Evolutionary conservation across 129 eudicot genomes (phyloP), one percentile per base, ranked within the genome.

Genomic region (Saussurea involucrata): DNA sequence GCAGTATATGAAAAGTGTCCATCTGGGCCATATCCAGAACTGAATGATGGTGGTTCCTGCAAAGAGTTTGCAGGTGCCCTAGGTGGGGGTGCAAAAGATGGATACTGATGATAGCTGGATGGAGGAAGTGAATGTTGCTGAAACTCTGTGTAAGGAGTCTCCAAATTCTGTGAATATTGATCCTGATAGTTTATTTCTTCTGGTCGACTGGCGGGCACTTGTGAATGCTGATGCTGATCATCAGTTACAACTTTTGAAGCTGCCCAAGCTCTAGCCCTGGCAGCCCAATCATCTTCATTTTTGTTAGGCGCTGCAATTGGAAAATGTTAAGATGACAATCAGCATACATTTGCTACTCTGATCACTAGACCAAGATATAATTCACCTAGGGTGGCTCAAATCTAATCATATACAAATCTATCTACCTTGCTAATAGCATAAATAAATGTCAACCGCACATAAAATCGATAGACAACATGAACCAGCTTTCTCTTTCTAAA

Each of bases 211-310:
- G 68, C 84, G 32, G 91, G 77, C 18, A 77, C 61, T 63, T 86
- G 92, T 32, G 88, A 55, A 33, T 84, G 90, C 1, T 84, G 86
- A 69, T 85, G 85, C 69, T 86, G 97, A 85, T 80, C 76, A 57
- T 95, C 99, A 3, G 84, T 75, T 34, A 87, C 87, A 82, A 88
- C 68, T 84, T 84, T 92, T 24, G 92, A 74, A 86, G 98, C 90
- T 71, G 97, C 97, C 97, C 97, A 95, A 64, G 95, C 97, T 81
- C 88, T 85, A 55, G 99, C 99, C 85, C 85, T 92, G 44, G 99
- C 92, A 68, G 92, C 99, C 97, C 90, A 95, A 74, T 89, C 98
- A 79, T 95, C 99, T 81, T 84, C 99, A 10, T 81, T 81, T 72
- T 92, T 76, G 73, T 74, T 86, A 81, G 81, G 90, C 6, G 84